Base-by-base conservation (phyloP, 2,329 filamentous ascomycete genomes). In the Ampelomyces quisqualis region DNA sequence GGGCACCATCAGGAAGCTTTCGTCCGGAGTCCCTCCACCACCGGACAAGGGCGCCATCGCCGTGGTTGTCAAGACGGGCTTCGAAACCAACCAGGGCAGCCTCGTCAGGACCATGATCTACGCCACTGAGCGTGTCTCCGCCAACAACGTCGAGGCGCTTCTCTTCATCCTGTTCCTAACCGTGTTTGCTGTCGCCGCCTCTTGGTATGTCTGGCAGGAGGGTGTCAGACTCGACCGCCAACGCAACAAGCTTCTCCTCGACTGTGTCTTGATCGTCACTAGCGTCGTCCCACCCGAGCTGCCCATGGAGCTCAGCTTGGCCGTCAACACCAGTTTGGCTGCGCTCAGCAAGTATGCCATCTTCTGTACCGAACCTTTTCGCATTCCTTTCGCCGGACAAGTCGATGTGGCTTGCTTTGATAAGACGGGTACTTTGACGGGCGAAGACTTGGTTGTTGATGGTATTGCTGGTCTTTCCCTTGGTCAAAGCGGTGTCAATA, bases 21-120 rank as follows among this genome's bases (percentile, higher is more conserved):
- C 79, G 3, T 91, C 88, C 32, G 88, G 88, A 39, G 85, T 97
- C 9, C 82, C 85, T 11, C 62, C 81, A n/a, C 85, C 93, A 23
- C 93, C 94, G 0, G 93, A 98, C 69, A 88, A 93, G 58, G 93
- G 93, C 38, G 93, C 90, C 23, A 81, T 97, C 76, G 93, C 90
- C 47, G 81, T 98, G 49, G 89, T 98, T 31, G 85, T 90, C 62
- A 97, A 96, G 79, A 98, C 93, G 38, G 93, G 93, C 9, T 98
- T 98, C 62, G 94, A 98, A 73, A 98, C 93, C 8, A 97, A 91
- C 41, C 94, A 98, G 72, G 93, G 93, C 50, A 96, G 90, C 70
- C 80, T 98, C 45, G 93, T 98, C 46, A 87, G 93, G 49, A 98
- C 93, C 55, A 98, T 98, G 93, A 98, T 98, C 62, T 98, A 95